Conservation (phyloP, 805 yeast species). For the Zygoascus flipseniorum region DNA sequence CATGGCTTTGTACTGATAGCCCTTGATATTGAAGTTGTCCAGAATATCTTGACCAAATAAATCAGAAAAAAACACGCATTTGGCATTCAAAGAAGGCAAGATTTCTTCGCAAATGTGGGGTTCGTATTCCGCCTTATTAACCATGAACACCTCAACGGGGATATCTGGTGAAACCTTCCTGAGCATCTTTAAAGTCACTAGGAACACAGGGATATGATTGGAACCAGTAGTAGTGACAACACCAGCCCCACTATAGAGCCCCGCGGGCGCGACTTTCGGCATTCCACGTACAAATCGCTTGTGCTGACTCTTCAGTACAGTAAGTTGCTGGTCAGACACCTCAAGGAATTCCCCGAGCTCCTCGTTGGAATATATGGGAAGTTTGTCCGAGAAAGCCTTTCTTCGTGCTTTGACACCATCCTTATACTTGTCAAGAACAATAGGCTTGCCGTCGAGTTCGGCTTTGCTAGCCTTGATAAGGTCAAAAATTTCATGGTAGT, state of each 20-base stretch:
- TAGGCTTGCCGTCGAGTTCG: not conserved
- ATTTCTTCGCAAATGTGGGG: conserved; percentile 57
- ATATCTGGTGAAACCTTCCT: conserved; percentile 57
- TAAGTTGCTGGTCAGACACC: conserved; percentile 36
- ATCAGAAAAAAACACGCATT: conserved; percentile 57
- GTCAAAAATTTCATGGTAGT: not conserved
- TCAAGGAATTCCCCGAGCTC: conserved; percentile 44
- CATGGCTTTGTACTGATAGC: conserved; percentile 62
- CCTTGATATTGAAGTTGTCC: conserved; percentile 41
- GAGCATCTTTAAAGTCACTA: conserved; percentile 55
- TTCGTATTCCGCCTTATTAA: conserved; percentile 61
- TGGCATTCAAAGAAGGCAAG: conserved; percentile 54
- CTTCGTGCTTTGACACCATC: conserved; percentile 33
- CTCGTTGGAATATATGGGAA: conserved; percentile 42
- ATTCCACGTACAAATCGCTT: conserved; percentile 35
- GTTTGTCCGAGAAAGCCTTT: conserved; percentile 17
- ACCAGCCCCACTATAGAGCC: conserved; percentile 35
- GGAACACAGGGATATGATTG: conserved; percentile 60
- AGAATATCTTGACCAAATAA: conserved; percentile 50
- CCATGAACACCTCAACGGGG: conserved; percentile 80
- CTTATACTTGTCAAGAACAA: conserved; percentile 34
- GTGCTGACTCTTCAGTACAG: conserved; percentile 42
- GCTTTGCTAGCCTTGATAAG: not conserved
- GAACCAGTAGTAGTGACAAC: conserved; percentile 77
- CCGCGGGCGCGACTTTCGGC: conserved; percentile 29